A percentile compares a stretch with the other conserved stretches of the same genome.
phyloP scores from a whole-genome alignment of 2,329 filamentous ascomycete genomes.

The Colletotrichum caudatum region DNA sequence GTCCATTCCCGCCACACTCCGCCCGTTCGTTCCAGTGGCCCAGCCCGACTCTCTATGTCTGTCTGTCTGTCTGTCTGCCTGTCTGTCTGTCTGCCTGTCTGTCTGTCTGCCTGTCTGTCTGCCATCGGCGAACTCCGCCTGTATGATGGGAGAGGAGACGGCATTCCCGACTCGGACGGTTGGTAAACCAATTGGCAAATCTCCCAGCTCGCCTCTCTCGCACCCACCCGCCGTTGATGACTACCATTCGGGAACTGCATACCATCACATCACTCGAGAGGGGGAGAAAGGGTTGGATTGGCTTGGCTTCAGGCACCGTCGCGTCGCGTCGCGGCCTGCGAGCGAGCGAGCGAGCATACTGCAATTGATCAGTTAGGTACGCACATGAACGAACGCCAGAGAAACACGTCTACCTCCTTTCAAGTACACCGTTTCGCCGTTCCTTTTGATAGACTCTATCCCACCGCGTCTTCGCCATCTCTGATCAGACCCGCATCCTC shows the following conservation, averaged over 20 bases:
- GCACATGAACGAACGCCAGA: background rate
- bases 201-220: background rate
- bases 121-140: conserved; percentile 34
- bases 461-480: background rate
- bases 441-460: background rate
- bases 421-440: background rate
- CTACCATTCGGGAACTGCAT: background rate
- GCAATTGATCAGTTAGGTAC: no score
- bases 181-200: background rate
- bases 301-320: background rate
- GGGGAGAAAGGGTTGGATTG: background rate
- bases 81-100: conserved; percentile 9
- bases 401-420: background rate
- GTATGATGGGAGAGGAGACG: background rate
- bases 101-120: conserved; percentile 10
- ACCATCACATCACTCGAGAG: no score
- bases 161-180: conserved; percentile 10
- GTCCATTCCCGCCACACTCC: conserved; percentile 11
- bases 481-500: background rate
- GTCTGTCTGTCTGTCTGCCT: conserved; percentile 3
- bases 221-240: background rate
- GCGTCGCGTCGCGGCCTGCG: background rate
- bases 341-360: background rate
- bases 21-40: conserved; percentile 23
- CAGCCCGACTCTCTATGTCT: no score